Conservation (phyloP, 257 asterid species). For the Petunia secreta region DNA sequence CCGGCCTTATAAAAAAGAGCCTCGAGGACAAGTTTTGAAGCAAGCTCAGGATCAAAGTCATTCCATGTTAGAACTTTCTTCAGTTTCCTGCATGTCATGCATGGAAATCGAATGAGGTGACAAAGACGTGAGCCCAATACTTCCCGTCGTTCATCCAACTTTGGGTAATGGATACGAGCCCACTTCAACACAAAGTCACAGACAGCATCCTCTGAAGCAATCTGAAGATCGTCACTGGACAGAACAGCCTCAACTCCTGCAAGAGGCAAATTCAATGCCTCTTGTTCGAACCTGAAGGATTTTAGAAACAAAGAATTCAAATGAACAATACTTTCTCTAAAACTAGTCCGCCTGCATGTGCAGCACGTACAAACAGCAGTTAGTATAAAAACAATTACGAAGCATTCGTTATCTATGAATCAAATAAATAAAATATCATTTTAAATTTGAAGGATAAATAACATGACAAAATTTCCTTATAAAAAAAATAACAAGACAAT, state of each 20-base stretch:
- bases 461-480: not conserved
- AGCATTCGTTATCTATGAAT: not conserved
- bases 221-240: slow-evolving; percentile 72
- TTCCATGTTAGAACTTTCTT: slow-evolving; percentile 64
- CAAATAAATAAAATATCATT: not conserved
- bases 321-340: not conserved
- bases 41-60: slow-evolving; percentile 64
- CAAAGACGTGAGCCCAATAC: slow-evolving; percentile 60
- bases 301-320: slow-evolving; percentile 4
- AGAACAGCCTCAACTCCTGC: slow-evolving; percentile 78
- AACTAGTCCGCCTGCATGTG: not conserved
- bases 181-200: slow-evolving; percentile 75
- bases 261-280: slow-evolving; percentile 73
- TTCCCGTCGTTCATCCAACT: slow-evolving; percentile 64
- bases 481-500: not conserved
- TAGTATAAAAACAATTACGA: not conserved
- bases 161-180: slow-evolving; percentile 70
- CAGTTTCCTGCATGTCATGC: slow-evolving; percentile 82
- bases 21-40: slow-evolving; percentile 69
- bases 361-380: not conserved
- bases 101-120: slow-evolving; percentile 75
- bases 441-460: not conserved
- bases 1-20: slow-evolving; percentile 74
- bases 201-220: slow-evolving; percentile 84
- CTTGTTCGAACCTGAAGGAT: slow-evolving; percentile 62